Evolutionary conservation across 1,284 basidiomycete genomes (phyloP).

Genomic region (Anthracocystis setariae): DNA sequence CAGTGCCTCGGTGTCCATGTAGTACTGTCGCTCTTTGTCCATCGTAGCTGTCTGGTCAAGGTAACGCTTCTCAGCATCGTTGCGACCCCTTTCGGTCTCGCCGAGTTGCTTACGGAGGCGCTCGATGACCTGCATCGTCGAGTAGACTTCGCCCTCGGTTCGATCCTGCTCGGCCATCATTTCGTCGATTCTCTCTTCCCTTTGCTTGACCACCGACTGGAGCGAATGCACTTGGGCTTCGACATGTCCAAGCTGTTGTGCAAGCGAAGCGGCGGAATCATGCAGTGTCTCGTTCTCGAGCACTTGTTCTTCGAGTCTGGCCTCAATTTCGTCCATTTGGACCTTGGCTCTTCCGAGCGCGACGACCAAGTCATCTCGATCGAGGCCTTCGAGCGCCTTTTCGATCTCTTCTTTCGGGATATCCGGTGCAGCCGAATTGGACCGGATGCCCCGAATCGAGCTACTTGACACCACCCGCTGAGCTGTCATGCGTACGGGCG

Average conservation of each 20-base stretch:
- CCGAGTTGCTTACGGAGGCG: slow-evolving; percentile 52
- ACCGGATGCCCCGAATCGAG: slow-evolving; percentile 28
- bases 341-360: slow-evolving; percentile 58
- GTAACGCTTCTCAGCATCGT: slow-evolving; percentile 54
- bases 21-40: slow-evolving; percentile 63
- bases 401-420: slow-evolving; percentile 59
- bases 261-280: slow-evolving; percentile 22
- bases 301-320: slow-evolving; percentile 40
- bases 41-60: slow-evolving; percentile 52
- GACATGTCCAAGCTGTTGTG: slow-evolving; percentile 30
- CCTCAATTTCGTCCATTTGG: slow-evolving; percentile 58
- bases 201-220: slow-evolving; percentile 38
- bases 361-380: slow-evolving; percentile 53
- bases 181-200: slow-evolving; percentile 58
- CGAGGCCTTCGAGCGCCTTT: slow-evolving; percentile 48
- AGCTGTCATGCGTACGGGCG: slow-evolving; percentile 19
- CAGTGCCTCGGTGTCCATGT: slow-evolving; percentile 51
- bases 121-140: slow-evolving; percentile 49
- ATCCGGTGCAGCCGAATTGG: slow-evolving; percentile 17
- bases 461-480: slow-evolving; percentile 27
- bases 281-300: slow-evolving; percentile 50
- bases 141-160: slow-evolving; percentile 55
- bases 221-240: slow-evolving; percentile 37
- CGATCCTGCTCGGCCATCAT: slow-evolving; percentile 57
- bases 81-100: slow-evolving; percentile 47